Evolutionary conservation across 345 rosid species (phyloP).

Genomic region (Syzygium aromaticum): DNA sequence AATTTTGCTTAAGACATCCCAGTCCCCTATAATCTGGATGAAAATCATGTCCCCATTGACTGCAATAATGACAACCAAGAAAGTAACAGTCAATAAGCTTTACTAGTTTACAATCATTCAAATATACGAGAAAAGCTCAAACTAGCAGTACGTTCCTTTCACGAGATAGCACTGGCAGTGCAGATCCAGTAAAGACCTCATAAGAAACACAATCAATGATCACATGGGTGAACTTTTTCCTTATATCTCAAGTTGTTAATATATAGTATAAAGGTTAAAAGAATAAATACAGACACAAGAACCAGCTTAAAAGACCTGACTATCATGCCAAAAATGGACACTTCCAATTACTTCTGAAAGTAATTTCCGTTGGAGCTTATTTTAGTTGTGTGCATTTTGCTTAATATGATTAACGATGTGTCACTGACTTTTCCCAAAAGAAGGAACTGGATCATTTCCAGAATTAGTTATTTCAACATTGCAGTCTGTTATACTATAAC

Average conservation of each 20-base stretch:
- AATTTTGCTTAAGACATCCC: constrained; percentile 78
- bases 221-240: not conserved
- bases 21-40: constrained; percentile 84
- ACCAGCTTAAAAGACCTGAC: not conserved
- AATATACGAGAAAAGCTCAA: not conserved
- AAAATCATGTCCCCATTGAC: constrained; percentile 97
- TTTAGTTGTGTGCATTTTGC: not conserved
- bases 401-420: not conserved
- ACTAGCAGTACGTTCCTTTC: not conserved
- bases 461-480: not conserved
- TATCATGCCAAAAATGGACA: not conserved
- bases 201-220: not conserved
- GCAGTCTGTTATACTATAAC: not conserved
- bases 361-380: not conserved
- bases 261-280: not conserved
- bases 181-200: not conserved
- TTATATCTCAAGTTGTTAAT: not conserved
- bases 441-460: not conserved
- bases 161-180: not conserved
- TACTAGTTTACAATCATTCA: not conserved
- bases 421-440: not conserved
- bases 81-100: not conserved
- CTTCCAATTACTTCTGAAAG: not conserved
- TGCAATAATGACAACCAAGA: constrained; percentile 14
- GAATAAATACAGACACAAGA: not conserved